These are phyloP conservation scores for Crucibulum laeve DNA, from an alignment of 768 basidiomycete species.

Conservation along the genomic window DNA sequence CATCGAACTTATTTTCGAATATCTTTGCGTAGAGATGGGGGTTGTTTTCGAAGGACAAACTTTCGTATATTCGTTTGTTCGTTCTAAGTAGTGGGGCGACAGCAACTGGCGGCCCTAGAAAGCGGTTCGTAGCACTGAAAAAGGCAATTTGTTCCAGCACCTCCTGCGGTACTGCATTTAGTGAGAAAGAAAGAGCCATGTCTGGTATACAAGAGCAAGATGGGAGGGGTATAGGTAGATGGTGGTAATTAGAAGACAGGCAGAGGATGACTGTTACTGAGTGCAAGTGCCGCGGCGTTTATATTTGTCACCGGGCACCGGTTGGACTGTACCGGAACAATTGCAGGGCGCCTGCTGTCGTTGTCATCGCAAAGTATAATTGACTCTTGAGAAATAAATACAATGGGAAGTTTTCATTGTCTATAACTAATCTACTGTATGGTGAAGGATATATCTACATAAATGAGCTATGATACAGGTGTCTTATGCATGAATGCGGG, in stretches of 20 bases:
- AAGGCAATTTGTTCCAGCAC: slow-evolving; percentile 77
- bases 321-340: slow-evolving; percentile 1
- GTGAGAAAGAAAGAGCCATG: slow-evolving; percentile 12
- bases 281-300: slow-evolving; percentile 8
- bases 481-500: too few relatives aligned
- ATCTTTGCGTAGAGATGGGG: slow-evolving; percentile 71
- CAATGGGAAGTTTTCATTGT: too few relatives aligned
- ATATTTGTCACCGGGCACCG: slow-evolving; percentile 14
- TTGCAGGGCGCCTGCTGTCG: not conserved
- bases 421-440: too few relatives aligned
- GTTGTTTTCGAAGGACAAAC: slow-evolving; percentile 50
- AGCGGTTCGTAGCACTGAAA: slow-evolving; percentile 45
- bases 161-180: slow-evolving; percentile 65
- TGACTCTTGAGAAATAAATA: too few relatives aligned
- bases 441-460: too few relatives aligned
- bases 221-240: not conserved
- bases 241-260: not conserved
- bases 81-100: slow-evolving; percentile 53
- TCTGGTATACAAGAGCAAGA: not conserved
- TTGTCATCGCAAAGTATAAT: too few relatives aligned
- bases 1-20: slow-evolving; percentile 67
- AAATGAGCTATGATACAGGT: too few relatives aligned
- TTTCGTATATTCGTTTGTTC: slow-evolving; percentile 41
- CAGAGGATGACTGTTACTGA: slow-evolving; percentile 6
- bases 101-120: slow-evolving; percentile 58